Evolutionary conservation across 495 filamentous ascomycete species (phyloP).

Genomic region (Haplographium delicatum): DNA sequence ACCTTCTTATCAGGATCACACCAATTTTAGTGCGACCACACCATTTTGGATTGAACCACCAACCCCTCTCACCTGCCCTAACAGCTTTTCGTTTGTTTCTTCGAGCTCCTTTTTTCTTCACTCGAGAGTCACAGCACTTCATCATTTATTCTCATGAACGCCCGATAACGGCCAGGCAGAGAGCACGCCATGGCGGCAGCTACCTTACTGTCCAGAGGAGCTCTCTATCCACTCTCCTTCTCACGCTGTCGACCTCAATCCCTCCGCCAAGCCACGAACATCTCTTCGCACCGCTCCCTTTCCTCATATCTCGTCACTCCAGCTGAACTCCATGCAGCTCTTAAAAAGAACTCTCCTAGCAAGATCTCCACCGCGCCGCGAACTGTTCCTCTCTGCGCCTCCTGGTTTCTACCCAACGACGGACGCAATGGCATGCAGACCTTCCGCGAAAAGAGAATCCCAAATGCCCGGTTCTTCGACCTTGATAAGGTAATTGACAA

Average conservation of each 20-base stretch:
- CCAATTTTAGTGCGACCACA: background rate
- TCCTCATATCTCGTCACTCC: conserved; percentile 83
- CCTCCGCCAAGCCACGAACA: conserved; percentile 10
- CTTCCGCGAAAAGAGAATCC: conserved; percentile 74
- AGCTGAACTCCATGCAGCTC: conserved; percentile 68
- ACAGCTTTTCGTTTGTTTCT: background rate
- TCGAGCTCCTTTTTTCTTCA: background rate
- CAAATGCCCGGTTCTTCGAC: conserved; percentile 91
- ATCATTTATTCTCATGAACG: conserved; percentile 5
- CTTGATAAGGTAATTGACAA: conserved; percentile 85
- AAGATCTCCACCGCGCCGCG: conserved; percentile 72
- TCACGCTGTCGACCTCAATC: background rate
- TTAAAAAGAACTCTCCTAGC: conserved; percentile 68
- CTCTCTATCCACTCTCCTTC: background rate
- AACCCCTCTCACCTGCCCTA: conserved; percentile 10
- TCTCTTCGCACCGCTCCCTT: conserved; percentile 41
- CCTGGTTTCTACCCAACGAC: conserved; percentile 96
- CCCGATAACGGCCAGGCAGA: conserved; percentile 9
- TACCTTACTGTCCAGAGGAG: conserved; percentile 3
- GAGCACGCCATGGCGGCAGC: conserved; percentile 11
- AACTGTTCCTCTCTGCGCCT: conserved; percentile 81
- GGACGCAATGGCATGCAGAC: conserved; percentile 69
- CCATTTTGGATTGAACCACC: background rate
- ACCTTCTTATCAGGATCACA: conserved; percentile 2
- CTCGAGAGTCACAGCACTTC: background rate